Percentiles rank a stretch among this genome's conserved stretches.
Evolutionary conservation across 2,329 filamentous ascomycete genomes (phyloP).

Genomic region (Nigrospora oryzae): DNA sequence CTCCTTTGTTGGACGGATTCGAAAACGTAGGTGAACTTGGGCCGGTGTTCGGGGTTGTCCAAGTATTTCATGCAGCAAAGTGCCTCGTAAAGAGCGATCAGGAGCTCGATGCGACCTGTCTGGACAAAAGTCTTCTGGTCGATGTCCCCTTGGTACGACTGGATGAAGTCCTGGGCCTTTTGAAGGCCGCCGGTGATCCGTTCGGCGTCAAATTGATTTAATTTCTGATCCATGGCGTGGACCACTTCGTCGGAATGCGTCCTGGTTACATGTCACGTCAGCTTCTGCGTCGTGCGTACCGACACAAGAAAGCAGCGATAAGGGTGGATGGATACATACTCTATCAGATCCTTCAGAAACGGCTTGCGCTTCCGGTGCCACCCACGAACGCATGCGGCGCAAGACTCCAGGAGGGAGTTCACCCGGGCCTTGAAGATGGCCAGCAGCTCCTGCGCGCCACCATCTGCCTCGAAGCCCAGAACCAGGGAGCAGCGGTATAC

Average conservation of each 20-base stretch:
- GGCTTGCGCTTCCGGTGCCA: slow-evolving; percentile 63
- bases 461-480: slow-evolving; percentile 52
- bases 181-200: slow-evolving; percentile 52
- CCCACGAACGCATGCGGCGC: slow-evolving; percentile 62
- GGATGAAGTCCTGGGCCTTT: slow-evolving; percentile 46
- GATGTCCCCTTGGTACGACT: slow-evolving; percentile 26
- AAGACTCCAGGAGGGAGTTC: slow-evolving; percentile 50
- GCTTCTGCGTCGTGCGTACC: too few species aligned
- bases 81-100: slow-evolving; percentile 80
- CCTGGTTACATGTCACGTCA: slow-evolving; percentile 4
- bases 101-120: slow-evolving; percentile 44
- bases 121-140: slow-evolving; percentile 30
- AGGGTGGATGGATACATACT: slow-evolving; percentile 30
- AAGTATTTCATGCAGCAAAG: slow-evolving; percentile 79
- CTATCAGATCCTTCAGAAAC: slow-evolving; percentile 53
- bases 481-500: slow-evolving; percentile 63
- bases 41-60: slow-evolving; percentile 38
- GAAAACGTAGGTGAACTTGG: slow-evolving; percentile 75
- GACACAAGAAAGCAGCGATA: too few species aligned
- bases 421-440: slow-evolving; percentile 50
- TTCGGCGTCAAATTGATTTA: slow-evolving; percentile 52
- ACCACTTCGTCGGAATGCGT: slow-evolving; percentile 40
- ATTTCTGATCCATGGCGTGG: slow-evolving; percentile 42
- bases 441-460: slow-evolving; percentile 50
- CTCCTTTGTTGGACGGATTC: slow-evolving; percentile 69